Evolutionary conservation across 495 filamentous ascomycete genomes (phyloP).

Genomic region (Neurospora sp.): DNA sequence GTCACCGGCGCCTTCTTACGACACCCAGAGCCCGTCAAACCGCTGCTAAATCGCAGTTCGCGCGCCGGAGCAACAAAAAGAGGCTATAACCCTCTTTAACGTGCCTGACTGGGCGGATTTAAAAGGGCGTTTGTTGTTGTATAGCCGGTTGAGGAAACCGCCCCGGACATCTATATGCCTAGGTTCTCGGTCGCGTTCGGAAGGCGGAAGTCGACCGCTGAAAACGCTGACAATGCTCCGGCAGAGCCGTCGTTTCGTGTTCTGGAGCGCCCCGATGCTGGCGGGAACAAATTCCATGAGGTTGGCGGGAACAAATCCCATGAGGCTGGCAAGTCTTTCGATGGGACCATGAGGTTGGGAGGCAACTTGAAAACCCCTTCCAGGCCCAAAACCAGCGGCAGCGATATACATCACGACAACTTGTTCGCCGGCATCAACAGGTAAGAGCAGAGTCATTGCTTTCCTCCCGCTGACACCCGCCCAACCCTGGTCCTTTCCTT

Average conservation of each 20-base stretch:
- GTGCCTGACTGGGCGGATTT: neutral
- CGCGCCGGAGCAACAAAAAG: neutral
- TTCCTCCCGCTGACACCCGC: neutral
- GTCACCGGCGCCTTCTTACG: neutral
- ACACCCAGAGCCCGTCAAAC: neutral
- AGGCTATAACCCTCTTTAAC: neutral
- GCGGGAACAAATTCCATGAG: conserved; percentile 1
- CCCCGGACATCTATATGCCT: conserved; percentile 37
- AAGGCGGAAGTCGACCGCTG: conserved; percentile 42
- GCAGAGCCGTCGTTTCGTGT: conserved; percentile 39
- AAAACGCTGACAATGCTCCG: conserved; percentile 36
- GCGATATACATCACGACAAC: conserved; percentile 41
- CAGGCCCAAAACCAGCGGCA: conserved; percentile 13
- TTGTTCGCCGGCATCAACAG: conserved; percentile 46
- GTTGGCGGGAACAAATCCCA: conserved; percentile 6
- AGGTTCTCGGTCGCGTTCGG: conserved; percentile 41
- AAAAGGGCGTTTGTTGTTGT: conserved; percentile 11
- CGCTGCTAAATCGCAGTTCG: conserved; percentile 1
- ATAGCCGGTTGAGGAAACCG: conserved; percentile 11
- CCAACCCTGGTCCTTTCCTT: neutral
- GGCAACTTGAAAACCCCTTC: conserved; percentile 13
- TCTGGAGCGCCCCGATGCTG: conserved; percentile 33
- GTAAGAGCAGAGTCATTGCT: conserved; percentile 22
- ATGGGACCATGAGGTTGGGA: conserved; percentile 27
- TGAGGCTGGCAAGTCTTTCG: conserved; percentile 28